Base-by-base conservation (phyloP, 768 basidiomycete species). In the Suillus bovinus region DNA sequence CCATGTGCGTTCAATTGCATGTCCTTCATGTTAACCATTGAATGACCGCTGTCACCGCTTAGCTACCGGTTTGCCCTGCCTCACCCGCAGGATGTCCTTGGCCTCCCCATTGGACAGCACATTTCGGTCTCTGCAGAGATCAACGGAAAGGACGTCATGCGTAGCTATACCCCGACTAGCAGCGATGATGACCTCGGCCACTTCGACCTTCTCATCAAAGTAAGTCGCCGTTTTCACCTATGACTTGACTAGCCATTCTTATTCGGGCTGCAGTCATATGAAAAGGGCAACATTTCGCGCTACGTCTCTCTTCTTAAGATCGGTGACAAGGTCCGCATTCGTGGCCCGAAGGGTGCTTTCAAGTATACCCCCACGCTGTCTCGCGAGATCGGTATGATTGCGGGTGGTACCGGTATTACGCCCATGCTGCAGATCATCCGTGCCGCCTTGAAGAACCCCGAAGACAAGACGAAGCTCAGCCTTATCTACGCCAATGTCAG, bases 381-480 rank as follows among this genome's bases (percentile, higher is more conserved):
- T n/a, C 80, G 81, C 67, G 87, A 91, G 69, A 78, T 99, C 61
- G 90, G 93, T 71, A 96, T 99, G 96, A 97, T 99, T 70, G 95
- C 96, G 17, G 97, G 97, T 54, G 97, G 97, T 41, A 99, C 97
- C 3, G 97, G 97, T 61, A 96, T 99, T 75, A 96, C 97, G 0
- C 97, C 97, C 71, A 98, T 99, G 96, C 88, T 97, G 69, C 96
- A 99, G 74, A 93, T 99, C 81, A 90, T 98, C 77, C 90, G 91
- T 64, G 92, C 96, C n/a, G 86, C 89, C 14, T 84, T 98, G 73
- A 89, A 91, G 76, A 94, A 95, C 76, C 87, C 93, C n/a, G 73
- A 78, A 49, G 97, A 99, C 82, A 80, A 72, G 64, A 98, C 96
- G 44, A 85, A 82, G 67, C 76, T 99, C 70, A 85, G 83, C 67